Percentiles rank a stretch among this genome's conserved stretches.
These are phyloP conservation scores for Aspergillus candidus DNA, from an alignment of 2,329 filamentous ascomycete species.

Conservation along the genomic window DNA sequence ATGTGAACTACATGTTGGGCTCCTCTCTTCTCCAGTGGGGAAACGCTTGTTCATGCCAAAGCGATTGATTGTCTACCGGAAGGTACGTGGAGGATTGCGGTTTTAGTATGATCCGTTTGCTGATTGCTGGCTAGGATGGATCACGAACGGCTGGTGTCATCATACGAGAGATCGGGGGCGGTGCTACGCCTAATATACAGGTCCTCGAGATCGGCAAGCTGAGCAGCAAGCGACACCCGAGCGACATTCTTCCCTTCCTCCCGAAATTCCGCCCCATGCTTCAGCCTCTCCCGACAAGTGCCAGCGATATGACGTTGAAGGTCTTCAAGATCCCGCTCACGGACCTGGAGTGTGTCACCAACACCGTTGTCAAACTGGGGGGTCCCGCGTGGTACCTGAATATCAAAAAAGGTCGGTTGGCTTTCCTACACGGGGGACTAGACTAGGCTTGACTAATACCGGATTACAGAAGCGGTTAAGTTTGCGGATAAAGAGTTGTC, in stretches of 20 bases:
- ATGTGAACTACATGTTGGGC: constrained; percentile 66
- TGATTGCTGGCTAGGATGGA: constrained; percentile 54
- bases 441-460: constrained; percentile 6
- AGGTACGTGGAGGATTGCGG: constrained; percentile 30
- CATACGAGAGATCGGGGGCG: constrained; percentile 63
- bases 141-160: constrained; percentile 77
- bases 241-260: constrained; percentile 82
- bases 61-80: constrained; percentile 75
- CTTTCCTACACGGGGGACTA: constrained; percentile 4
- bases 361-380: constrained; percentile 52
- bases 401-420: constrained; percentile 43
- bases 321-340: constrained; percentile 63
- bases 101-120: constrained; percentile 1
- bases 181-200: constrained; percentile 63
- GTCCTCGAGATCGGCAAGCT: constrained; percentile 70
- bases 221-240: constrained; percentile 64
- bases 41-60: constrained; percentile 70
- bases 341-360: constrained; percentile 80
- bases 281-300: constrained; percentile 59
- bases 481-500: constrained; percentile 64
- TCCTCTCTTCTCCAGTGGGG: constrained; percentile 75
- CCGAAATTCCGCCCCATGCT: constrained; percentile 63
- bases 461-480: constrained; percentile 44
- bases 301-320: constrained; percentile 63
- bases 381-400: constrained; percentile 44